phyloP scores from a whole-genome alignment of 129 eudicot genomes.

The Calendula officinalis region DNA sequence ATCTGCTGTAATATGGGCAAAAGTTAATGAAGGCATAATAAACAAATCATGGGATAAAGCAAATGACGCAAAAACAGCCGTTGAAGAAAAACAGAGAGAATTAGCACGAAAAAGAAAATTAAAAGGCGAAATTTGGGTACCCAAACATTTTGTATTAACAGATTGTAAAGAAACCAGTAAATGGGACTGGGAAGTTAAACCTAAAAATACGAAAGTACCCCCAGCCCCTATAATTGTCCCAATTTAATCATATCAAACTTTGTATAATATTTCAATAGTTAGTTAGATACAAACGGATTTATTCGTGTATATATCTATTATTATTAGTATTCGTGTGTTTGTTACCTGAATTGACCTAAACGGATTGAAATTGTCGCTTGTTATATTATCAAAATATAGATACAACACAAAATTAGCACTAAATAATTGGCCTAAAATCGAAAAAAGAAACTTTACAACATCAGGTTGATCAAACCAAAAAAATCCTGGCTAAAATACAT shows the following conservation, averaged over 20 bases:
- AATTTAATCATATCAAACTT: slow-evolving; percentile 12
- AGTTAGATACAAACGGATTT: not conserved
- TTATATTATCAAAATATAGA: not conserved
- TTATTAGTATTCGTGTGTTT: not conserved
- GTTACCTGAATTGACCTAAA: not conserved
- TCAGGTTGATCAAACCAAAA: slow-evolving; percentile 31
- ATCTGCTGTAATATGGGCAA: slow-evolving; percentile 73
- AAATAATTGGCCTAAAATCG: slow-evolving; percentile 25
- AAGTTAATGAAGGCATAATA: slow-evolving; percentile 62
- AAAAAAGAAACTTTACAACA: slow-evolving; percentile 19
- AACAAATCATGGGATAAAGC: slow-evolving; percentile 76
- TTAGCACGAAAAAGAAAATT: slow-evolving; percentile 37
- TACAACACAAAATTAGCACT: slow-evolving; percentile 17
- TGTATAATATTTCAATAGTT: not conserved
- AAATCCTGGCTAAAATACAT: slow-evolving; percentile 27
- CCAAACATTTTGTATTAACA: slow-evolving; percentile 63
- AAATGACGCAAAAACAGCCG: slow-evolving; percentile 47
- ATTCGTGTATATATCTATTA: slow-evolving; percentile 1
- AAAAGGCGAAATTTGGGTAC: slow-evolving; percentile 49
- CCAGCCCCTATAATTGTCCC: slow-evolving; percentile 73
- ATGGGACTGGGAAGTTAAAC: slow-evolving; percentile 52
- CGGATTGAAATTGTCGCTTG: not conserved
- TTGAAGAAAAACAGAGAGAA: slow-evolving; percentile 69
- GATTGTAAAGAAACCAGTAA: slow-evolving; percentile 45
- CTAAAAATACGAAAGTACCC: slow-evolving; percentile 46